Percentiles rank a stretch among this genome's conserved stretches.
These are phyloP conservation scores for Globisporangium perplexum DNA, from an alignment of 352 stramenopile genomes.

Conservation along the genomic window DNA sequence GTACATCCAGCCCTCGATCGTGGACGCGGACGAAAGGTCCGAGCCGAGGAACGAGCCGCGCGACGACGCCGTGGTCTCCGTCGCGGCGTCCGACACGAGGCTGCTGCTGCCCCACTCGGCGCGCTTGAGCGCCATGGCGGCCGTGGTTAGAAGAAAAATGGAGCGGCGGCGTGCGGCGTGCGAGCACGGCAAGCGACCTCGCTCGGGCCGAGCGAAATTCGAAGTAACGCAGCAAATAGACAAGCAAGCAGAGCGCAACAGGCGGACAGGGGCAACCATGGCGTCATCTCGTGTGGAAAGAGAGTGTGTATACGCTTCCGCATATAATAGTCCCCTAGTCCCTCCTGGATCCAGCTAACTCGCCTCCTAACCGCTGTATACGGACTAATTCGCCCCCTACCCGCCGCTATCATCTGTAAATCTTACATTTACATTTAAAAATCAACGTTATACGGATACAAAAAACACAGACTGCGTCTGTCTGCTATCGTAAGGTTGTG, in stretches of 20 bases:
- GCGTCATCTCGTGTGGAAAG: background rate
- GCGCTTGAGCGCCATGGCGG: slow-evolving; percentile 21
- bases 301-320: no score
- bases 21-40: slow-evolving; percentile 10
- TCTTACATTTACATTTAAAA: no score
- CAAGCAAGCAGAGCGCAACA: no score
- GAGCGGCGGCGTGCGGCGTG: background rate
- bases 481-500: background rate
- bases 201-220: background rate
- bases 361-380: no score
- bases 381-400: no score
- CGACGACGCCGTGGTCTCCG: slow-evolving; percentile 29
- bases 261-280: background rate
- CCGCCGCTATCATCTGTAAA: no score
- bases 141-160: background rate
- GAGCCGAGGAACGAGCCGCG: slow-evolving; percentile 26
- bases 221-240: background rate
- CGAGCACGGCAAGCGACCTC: background rate
- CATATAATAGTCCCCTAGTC: no score
- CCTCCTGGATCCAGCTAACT: no score
- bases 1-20: slow-evolving; percentile 69
- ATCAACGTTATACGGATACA: no score
- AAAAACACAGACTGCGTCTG: no score
- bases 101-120: slow-evolving; percentile 18
- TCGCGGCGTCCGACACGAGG: slow-evolving; percentile 38